A percentile compares a stretch with the other conserved stretches of the same genome.
Conservation (phyloP, 768 basidiomycete species). For the Pisolithus orientalis region DNA sequence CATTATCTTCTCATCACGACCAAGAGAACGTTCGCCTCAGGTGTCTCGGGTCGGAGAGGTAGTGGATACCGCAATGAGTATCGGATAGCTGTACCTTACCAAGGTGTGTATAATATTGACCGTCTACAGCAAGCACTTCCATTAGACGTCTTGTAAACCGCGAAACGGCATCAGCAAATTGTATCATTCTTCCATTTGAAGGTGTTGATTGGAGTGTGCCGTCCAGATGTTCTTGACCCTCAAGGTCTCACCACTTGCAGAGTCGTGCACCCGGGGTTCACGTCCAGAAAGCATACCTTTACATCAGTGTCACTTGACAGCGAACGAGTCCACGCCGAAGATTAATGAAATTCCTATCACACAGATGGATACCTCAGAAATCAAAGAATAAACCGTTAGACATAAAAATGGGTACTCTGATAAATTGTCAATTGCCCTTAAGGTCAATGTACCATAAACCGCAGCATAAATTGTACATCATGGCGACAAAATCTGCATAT, state of each 20-base stretch:
- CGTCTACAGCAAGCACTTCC: too few relatives aligned
- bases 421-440: background rate
- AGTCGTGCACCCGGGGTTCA: too few relatives aligned
- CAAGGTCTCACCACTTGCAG: too few relatives aligned
- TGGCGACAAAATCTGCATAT: background rate
- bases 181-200: too few relatives aligned
- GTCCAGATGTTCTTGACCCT: too few relatives aligned
- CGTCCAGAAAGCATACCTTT: too few relatives aligned
- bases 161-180: too few relatives aligned
- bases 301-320: too few relatives aligned
- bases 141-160: too few relatives aligned
- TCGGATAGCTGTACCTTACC: conserved; percentile 3
- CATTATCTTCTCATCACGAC: conserved; percentile 69
- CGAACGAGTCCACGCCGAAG: background rate
- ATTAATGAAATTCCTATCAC: background rate
- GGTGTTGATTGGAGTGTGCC: too few relatives aligned
- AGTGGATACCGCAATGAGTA: conserved; percentile 33
- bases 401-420: conserved; percentile 17
- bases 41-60: conserved; percentile 22
- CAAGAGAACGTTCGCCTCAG: conserved; percentile 17
- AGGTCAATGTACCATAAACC: background rate
- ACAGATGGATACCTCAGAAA: background rate
- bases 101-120: too few relatives aligned
- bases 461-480: background rate
- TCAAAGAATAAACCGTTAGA: conserved; percentile 9